A percentile compares a stretch with the other conserved stretches of the same genome.
These are phyloP conservation scores for Parastagonospora nodorum DNA, from an alignment of 2,329 filamentous ascomycete genomes.

Conservation along the genomic window DNA sequence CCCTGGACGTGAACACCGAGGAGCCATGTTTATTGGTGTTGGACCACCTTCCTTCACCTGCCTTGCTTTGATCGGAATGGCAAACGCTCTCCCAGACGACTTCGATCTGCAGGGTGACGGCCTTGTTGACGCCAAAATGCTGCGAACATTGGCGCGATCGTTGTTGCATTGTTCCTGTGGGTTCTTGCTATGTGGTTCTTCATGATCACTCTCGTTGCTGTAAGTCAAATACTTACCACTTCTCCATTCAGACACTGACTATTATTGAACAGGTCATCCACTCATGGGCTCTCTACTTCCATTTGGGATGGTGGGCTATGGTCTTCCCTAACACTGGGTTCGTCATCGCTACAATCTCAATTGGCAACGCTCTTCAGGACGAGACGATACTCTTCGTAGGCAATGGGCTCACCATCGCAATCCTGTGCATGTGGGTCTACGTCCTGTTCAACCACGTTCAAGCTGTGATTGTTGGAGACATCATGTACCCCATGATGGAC, in stretches of 20 bases:
- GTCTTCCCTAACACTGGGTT: slow-evolving; percentile 52
- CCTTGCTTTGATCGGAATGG: slow-evolving; percentile 71
- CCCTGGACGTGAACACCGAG: slow-evolving; percentile 66
- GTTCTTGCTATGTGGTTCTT: slow-evolving; percentile 65
- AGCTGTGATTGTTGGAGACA: slow-evolving; percentile 58
- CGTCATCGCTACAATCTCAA: slow-evolving; percentile 49
- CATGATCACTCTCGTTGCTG: slow-evolving; percentile 47
- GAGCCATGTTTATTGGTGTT: slow-evolving; percentile 77
- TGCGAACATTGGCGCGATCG: slow-evolving; percentile 56
- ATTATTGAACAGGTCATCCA: slow-evolving; percentile 30
- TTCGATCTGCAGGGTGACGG: slow-evolving; percentile 56
- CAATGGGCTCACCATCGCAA: slow-evolving; percentile 56
- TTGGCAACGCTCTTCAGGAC: slow-evolving; percentile 44
- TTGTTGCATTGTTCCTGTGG: slow-evolving; percentile 66
- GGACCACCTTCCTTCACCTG: slow-evolving; percentile 75
- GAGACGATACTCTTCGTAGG: slow-evolving; percentile 46
- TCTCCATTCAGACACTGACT: slow-evolving; percentile 38
- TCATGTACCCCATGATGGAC: slow-evolving; percentile 64
- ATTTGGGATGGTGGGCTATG: slow-evolving; percentile 68
- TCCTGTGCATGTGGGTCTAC: slow-evolving; percentile 60
- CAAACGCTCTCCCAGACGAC: slow-evolving; percentile 55
- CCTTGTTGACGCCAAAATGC: slow-evolving; percentile 50
- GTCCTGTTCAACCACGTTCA: slow-evolving; percentile 58
- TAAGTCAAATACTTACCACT: slow-evolving; percentile 23
- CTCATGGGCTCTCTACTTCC: slow-evolving; percentile 57